Evolutionary conservation across 257 asterid genomes (phyloP), one percentile per base, ranked within the genome.

Genomic region (Capsicum rhomboideum): DNA sequence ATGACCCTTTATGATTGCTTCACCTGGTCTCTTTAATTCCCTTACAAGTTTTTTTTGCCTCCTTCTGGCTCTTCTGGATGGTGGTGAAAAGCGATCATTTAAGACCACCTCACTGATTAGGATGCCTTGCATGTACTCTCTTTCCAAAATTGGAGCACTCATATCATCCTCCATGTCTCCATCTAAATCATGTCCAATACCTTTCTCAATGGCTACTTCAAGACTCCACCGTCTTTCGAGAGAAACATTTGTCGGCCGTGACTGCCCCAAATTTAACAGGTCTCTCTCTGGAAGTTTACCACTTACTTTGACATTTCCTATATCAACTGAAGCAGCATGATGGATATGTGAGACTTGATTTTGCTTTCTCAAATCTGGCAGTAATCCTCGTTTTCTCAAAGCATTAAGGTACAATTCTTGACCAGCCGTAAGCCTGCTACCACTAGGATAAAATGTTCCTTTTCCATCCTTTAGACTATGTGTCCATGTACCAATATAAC

Each of bases 51-150:
- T 97, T 90, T 83, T 97, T 46, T 97, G 92, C 82, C 95, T 85
- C 93, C 91, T 92, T 82, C 88, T 92, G 28, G 92, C 88, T 82
- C 94, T 95, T 88, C 87, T 91, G 2, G 94, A 92, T 63, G 94
- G 87, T 56, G 96, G 92, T 8, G 98, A 96, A 92, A 96, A 94
- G 3, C 92, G 89, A 89, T 92, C 80, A 85, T 84, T 91, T 23
- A 93, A 88, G 20, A 97, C 91, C 42, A 93, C 88, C 90, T 95
- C 98, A 79, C 94, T 97, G 58, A 97, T 97, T 83, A 97, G 86
- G 67, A 97, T 94, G 83, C 99, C 99, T 89, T 95, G 98, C 98
- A 95, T 93, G 89, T 97, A 97, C 89, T 97, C 99, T 82, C 98
- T 90, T 90, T 97, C 99, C 86, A 97, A 83, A 54, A 95, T 92